These are phyloP conservation scores for Cutaneotrichosporon cyanovorans DNA, from an alignment of 1,284 basidiomycete genomes.

Conservation along the genomic window DNA sequence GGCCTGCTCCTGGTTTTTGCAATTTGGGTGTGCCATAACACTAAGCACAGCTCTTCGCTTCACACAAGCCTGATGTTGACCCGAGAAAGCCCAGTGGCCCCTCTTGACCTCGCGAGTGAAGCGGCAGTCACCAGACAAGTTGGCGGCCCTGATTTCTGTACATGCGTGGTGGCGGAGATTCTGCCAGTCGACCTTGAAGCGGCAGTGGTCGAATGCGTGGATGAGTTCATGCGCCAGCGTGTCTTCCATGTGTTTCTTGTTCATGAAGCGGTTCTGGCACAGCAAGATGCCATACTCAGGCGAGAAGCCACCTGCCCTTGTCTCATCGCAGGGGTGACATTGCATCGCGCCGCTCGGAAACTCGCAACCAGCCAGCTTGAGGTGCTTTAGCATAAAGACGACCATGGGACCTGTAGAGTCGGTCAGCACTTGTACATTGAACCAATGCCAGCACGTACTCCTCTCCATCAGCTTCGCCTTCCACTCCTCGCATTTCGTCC, in stretches of 20 bases:
- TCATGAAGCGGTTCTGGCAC: conserved; percentile 73
- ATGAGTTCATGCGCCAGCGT: conserved; percentile 89
- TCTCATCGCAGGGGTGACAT: conserved; percentile 70
- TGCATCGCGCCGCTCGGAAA: conserved; percentile 61
- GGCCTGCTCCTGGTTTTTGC: conserved; percentile 65
- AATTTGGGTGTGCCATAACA: conserved; percentile 72
- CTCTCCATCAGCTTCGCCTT: conserved; percentile 46
- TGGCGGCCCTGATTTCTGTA: conserved; percentile 91
- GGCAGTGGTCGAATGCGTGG: conserved; percentile 93
- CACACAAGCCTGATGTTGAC: conserved; percentile 91
- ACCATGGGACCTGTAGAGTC: conserved; percentile 62
- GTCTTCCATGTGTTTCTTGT: conserved; percentile 81
- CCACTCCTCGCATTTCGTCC: conserved; percentile 49
- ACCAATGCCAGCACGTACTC: conserved; percentile 39
- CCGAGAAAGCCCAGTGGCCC: conserved; percentile 72
- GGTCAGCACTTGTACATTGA: neutral
- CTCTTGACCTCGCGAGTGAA: conserved; percentile 67
- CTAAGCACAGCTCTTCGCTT: conserved; percentile 77
- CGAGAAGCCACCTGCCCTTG: conserved; percentile 72
- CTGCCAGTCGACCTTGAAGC: conserved; percentile 86
- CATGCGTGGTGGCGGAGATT: conserved; percentile 91
- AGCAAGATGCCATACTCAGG: conserved; percentile 69
- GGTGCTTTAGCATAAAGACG: conserved; percentile 80
- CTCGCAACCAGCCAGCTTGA: conserved; percentile 60
- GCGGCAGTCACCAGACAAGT: conserved; percentile 83